Conservation (phyloP, 345 rosid species). For the Citropsis articulata region DNA sequence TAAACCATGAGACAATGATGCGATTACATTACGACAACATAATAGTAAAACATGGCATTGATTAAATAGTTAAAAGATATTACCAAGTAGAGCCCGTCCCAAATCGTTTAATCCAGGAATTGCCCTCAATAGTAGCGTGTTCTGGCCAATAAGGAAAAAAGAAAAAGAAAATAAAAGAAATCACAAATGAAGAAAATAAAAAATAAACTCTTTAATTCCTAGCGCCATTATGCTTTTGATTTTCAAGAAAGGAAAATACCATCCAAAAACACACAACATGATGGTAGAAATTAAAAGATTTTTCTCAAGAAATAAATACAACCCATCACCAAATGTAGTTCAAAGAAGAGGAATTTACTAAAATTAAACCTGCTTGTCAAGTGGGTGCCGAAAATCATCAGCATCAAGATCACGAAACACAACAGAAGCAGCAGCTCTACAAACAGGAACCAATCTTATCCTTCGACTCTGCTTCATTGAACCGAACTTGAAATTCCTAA, state of each 20-base stretch:
- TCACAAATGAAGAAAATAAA: neutral
- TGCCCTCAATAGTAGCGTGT: conserved; percentile 79
- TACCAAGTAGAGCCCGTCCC: conserved; percentile 79
- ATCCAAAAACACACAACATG: neutral
- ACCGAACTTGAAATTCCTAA: conserved; percentile 17
- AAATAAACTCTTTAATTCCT: neutral
- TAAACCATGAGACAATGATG: too few relatives aligned
- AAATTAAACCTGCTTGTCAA: conserved; percentile 74
- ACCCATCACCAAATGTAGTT: neutral
- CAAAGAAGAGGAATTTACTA: neutral
- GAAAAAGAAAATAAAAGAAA: neutral
- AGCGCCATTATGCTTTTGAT: neutral
- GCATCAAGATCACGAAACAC: conserved; percentile 87
- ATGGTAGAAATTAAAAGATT: neutral
- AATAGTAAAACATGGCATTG: neutral
- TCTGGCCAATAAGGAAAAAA: conserved; percentile 39
- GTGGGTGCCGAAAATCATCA: conserved; percentile 92
- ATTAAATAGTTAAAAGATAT: conserved; percentile 5
- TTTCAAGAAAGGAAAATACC: neutral
- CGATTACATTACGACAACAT: neutral
- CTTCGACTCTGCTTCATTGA: conserved; percentile 32
- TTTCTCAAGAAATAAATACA: neutral
- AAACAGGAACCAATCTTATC: conserved; percentile 32
- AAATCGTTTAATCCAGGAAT: conserved; percentile 86
- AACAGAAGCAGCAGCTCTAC: conserved; percentile 62